Evolutionary conservation across 2,329 filamentous ascomycete species (phyloP).

Genomic region (Exophiala bonariae): DNA sequence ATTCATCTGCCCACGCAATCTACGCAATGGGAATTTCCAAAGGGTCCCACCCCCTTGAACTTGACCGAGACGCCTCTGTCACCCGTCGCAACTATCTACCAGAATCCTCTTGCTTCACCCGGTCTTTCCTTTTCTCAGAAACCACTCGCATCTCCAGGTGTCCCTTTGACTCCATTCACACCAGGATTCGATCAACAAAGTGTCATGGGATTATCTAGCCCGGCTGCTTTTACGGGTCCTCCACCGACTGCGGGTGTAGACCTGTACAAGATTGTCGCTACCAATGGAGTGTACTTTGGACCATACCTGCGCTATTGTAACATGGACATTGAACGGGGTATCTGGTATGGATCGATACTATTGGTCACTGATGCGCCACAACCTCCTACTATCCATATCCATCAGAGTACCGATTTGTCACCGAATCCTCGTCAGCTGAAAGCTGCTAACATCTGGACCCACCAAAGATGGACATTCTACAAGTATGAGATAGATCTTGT

Average conservation of each 20-base stretch:
- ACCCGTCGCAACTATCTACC: constrained; percentile 72
- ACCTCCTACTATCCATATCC: constrained; percentile 93
- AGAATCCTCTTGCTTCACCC: constrained; percentile 70
- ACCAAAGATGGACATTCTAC: constrained; percentile 94
- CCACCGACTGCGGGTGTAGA: constrained; percentile 86
- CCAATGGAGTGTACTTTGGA: constrained; percentile 96
- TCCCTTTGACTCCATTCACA: constrained; percentile 72
- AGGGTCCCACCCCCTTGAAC: constrained; percentile 86
- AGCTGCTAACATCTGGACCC: constrained; percentile 77
- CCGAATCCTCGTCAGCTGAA: constrained; percentile 88
- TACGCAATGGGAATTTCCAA: constrained; percentile 98
- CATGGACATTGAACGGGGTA: constrained; percentile 88
- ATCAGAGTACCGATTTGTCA: constrained; percentile 84
- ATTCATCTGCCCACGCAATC: constrained; percentile 94
- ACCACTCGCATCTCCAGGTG: constrained; percentile 74
- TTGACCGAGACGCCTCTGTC: constrained; percentile 81
- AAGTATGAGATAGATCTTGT: constrained; percentile 87
- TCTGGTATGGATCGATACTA: constrained; percentile 92
- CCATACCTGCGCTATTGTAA: constrained; percentile 95
- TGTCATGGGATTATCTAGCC: constrained; percentile 78
- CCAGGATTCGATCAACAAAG: constrained; percentile 77
- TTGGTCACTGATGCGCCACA: constrained; percentile 88
- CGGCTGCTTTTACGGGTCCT: constrained; percentile 84
- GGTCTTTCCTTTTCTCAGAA: constrained; percentile 61
- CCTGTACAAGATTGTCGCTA: constrained; percentile 88